Percentiles rank a stretch among this genome's conserved stretches.
Conservation (phyloP, 441 rosid genomes). For the Lepidium campestre region DNA sequence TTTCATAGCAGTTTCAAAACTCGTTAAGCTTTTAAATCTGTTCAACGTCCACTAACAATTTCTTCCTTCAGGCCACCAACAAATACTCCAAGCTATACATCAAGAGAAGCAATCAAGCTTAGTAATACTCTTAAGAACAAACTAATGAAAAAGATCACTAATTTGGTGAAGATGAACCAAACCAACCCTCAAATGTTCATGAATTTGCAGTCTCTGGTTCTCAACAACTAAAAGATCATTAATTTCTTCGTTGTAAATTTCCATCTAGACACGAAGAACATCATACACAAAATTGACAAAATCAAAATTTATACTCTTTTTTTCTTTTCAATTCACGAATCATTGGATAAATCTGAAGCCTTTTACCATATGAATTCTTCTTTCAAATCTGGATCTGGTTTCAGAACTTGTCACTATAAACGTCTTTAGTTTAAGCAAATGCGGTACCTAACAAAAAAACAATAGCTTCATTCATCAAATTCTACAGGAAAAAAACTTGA, state of each 20-base stretch:
- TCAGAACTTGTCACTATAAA: slow-evolving; percentile 90
- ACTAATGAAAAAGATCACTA: neutral
- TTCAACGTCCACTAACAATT: slow-evolving; percentile 69
- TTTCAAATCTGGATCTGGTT: slow-evolving; percentile 65
- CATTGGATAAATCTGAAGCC: neutral
- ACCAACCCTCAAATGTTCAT: slow-evolving; percentile 93
- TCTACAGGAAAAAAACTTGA: neutral
- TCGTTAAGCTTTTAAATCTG: slow-evolving; percentile 75
- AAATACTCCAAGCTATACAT: slow-evolving; percentile 71
- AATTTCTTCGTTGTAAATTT: slow-evolving; percentile 88
- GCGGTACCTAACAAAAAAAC: slow-evolving; percentile 55
- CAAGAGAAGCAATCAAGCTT: slow-evolving; percentile 10
- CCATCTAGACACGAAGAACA: slow-evolving; percentile 48
- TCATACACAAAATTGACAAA: slow-evolving; percentile 15
- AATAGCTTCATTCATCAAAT: neutral
- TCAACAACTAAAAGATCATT: slow-evolving; percentile 73
- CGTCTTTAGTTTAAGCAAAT: slow-evolving; percentile 95
- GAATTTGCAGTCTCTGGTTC: slow-evolving; percentile 79
- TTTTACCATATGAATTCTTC: slow-evolving; percentile 45
- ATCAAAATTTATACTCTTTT: neutral
- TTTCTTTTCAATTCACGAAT: neutral
- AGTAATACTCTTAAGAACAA: neutral
- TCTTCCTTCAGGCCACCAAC: slow-evolving; percentile 88
- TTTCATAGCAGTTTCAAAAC: no score
- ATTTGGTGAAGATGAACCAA: slow-evolving; percentile 5